Conservation (phyloP, 192 early-diverging fungal species). For the Fimicolochytrium jonesii region DNA sequence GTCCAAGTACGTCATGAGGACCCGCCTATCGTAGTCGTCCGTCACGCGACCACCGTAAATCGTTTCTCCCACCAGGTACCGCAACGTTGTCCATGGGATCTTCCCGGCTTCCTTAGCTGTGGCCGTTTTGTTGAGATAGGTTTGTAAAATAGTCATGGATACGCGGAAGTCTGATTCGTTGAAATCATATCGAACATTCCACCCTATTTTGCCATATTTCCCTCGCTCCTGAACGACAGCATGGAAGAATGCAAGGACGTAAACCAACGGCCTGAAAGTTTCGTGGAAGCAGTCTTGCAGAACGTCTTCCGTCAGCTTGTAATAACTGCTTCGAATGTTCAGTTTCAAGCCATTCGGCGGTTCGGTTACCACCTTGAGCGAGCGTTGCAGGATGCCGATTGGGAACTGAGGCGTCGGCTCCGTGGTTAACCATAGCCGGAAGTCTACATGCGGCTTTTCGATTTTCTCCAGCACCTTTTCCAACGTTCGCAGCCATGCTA, state of each 20-base stretch:
- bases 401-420: slow-evolving; percentile 56
- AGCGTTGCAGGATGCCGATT: slow-evolving; percentile 58
- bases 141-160: slow-evolving; percentile 47
- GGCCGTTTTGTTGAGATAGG: slow-evolving; percentile 59
- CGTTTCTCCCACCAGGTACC: slow-evolving; percentile 60
- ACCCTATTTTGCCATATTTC: slow-evolving; percentile 61
- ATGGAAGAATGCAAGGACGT: slow-evolving; percentile 59
- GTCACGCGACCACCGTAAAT: slow-evolving; percentile 64
- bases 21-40: slow-evolving; percentile 58
- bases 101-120: slow-evolving; percentile 41
- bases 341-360: slow-evolving; percentile 60
- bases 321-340: slow-evolving; percentile 55
- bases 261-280: slow-evolving; percentile 51
- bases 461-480: slow-evolving; percentile 63
- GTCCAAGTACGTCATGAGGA: slow-evolving; percentile 59
- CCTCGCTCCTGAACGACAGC: slow-evolving; percentile 61
- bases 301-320: slow-evolving; percentile 51
- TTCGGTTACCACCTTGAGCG: slow-evolving; percentile 62
- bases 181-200: slow-evolving; percentile 64
- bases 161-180: slow-evolving; percentile 64
- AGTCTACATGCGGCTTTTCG: slow-evolving; percentile 58
- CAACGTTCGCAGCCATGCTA: slow-evolving; percentile 49
- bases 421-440: slow-evolving; percentile 59
- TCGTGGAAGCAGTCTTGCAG: slow-evolving; percentile 54
- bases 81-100: slow-evolving; percentile 61